phyloP scores from a whole-genome alignment of 2,329 filamentous ascomycete genomes.

The Phyllosticta citriasiana region DNA sequence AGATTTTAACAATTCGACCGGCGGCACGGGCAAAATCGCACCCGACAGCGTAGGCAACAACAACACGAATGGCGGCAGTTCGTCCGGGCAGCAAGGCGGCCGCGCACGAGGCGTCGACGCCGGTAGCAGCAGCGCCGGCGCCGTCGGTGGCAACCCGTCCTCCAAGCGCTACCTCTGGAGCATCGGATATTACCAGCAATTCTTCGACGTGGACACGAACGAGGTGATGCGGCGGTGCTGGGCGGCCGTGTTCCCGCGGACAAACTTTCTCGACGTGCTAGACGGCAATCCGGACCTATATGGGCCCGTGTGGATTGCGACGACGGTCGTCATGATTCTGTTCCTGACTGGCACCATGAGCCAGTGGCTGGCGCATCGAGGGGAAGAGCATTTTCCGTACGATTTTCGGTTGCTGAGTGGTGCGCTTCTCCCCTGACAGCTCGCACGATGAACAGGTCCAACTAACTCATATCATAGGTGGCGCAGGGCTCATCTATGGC shows the following conservation, averaged over 20 bases:
- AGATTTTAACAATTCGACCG: constrained; percentile 58
- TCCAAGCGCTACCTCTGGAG: constrained; percentile 85
- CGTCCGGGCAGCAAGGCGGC: not conserved
- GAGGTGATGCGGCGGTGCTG: constrained; percentile 81
- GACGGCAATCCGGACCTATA: constrained; percentile 96
- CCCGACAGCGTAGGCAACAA: constrained; percentile 27
- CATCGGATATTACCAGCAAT: constrained; percentile 88
- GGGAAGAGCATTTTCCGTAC: constrained; percentile 68
- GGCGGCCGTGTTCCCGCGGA: constrained; percentile 79
- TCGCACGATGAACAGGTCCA: not conserved
- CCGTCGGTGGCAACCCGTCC: constrained; percentile 20
- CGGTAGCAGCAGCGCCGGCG: constrained; percentile 19
- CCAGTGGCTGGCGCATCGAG: constrained; percentile 66
- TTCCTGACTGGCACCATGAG: constrained; percentile 94
- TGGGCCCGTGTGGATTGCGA: constrained; percentile 97
- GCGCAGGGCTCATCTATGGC: constrained; percentile 87
- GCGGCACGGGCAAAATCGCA: constrained; percentile 41
- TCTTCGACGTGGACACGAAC: constrained; percentile 95
- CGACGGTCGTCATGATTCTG: constrained; percentile 88
- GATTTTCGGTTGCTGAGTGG: constrained; percentile 84
- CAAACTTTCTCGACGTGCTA: constrained; percentile 92
- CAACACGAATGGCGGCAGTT: not conserved
- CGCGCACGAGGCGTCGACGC: not conserved
- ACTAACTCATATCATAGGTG: constrained; percentile 39
- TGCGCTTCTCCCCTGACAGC: constrained; percentile 27